Evolutionary conservation across 257 asterid species (phyloP).

Genomic region (Rauvolfia tetraphylla): DNA sequence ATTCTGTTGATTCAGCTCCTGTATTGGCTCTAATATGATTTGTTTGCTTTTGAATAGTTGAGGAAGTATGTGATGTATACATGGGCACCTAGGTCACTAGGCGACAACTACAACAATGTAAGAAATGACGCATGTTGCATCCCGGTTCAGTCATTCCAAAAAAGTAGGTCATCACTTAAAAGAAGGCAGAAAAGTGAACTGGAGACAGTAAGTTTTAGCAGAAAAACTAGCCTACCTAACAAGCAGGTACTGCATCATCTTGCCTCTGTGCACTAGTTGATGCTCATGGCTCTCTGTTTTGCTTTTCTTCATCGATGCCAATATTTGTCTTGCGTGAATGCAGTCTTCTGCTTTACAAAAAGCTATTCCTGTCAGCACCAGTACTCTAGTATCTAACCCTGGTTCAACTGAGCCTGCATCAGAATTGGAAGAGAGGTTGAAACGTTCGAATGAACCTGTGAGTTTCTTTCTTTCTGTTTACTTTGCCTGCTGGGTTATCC

Average conservation of each 20-base stretch:
- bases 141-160: constrained; percentile 41
- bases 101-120: constrained; percentile 38
- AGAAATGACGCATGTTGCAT: constrained; percentile 44
- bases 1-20: constrained; percentile 11
- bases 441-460: constrained; percentile 42
- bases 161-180: constrained; percentile 39
- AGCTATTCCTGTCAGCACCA: constrained; percentile 36
- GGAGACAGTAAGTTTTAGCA: constrained; percentile 46
- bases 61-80: constrained; percentile 83
- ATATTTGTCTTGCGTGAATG: constrained; percentile 26
- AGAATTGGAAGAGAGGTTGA: constrained; percentile 26
- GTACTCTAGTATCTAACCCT: constrained; percentile 32
- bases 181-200: constrained; percentile 32
- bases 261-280: constrained; percentile 7
- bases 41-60: constrained; percentile 41
- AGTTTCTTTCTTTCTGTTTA: constrained; percentile 26
- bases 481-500: not conserved
- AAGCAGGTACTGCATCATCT: constrained; percentile 46
- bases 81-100: constrained; percentile 61
- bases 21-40: constrained; percentile 4
- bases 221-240: constrained; percentile 36
- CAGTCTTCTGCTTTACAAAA: constrained; percentile 38
- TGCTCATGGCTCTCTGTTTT: constrained; percentile 11
- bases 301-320: constrained; percentile 11
- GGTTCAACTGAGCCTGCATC: constrained; percentile 29